These are phyloP conservation scores for Aspergillus homomorphus DNA, from an alignment of 495 filamentous ascomycete genomes.

Conservation along the genomic window DNA sequence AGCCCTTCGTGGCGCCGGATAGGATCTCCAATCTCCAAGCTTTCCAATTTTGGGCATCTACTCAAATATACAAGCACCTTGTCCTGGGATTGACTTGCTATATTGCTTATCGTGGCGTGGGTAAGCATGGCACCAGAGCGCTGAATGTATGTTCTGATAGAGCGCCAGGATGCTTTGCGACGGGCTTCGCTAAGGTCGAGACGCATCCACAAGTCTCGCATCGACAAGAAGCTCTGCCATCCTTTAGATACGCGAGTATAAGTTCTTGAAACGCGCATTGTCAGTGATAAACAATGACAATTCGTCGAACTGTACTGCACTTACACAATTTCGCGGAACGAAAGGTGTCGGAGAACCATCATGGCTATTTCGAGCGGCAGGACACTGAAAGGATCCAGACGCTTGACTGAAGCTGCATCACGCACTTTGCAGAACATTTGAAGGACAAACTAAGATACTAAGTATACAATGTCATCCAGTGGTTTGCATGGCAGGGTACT, in stretches of 20 bases:
- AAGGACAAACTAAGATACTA: constrained; percentile 35
- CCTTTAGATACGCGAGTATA: constrained; percentile 51
- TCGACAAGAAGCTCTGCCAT: constrained; percentile 48
- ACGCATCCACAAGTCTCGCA: constrained; percentile 47
- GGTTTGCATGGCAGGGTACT: neutral
- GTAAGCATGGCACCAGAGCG: constrained; percentile 39
- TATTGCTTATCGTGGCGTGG: constrained; percentile 36
- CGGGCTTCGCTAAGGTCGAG: constrained; percentile 49
- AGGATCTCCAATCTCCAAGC: constrained; percentile 30
- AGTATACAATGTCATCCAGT: neutral
- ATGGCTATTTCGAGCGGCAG: constrained; percentile 49
- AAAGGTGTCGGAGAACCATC: constrained; percentile 44
- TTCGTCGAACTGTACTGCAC: constrained; percentile 9
- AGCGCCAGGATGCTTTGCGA: constrained; percentile 34
- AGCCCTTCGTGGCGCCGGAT: constrained; percentile 22
- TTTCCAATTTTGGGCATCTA: constrained; percentile 36
- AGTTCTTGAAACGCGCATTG: constrained; percentile 25
- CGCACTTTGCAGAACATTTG: constrained; percentile 45
- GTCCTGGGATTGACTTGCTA: constrained; percentile 23
- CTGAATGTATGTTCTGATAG: constrained; percentile 44
- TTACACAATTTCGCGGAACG: constrained; percentile 51
- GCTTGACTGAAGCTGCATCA: constrained; percentile 28
- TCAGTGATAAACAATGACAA: neutral
- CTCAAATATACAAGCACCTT: constrained; percentile 35
- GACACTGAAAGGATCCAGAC: constrained; percentile 43